Base-by-base conservation (phyloP, 2,329 filamentous ascomycete species). In the Zopfia rhizophila region DNA sequence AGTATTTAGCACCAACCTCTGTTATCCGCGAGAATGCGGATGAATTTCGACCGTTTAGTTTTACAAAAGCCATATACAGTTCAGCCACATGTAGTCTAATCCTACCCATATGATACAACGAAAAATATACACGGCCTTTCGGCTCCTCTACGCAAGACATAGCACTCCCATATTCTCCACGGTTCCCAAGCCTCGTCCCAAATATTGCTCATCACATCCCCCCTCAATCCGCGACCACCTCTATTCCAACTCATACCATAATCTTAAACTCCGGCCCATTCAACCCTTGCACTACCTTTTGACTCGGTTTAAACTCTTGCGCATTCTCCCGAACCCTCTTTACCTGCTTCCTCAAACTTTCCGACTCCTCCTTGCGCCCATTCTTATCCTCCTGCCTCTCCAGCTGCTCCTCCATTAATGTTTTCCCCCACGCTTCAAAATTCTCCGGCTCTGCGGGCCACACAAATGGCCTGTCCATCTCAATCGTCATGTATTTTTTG, bases 401-500 rank as follows among this genome's bases (percentile, higher is more conserved):
- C 25, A 77, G 59, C 32, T 60, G 48, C 57, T 76, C 72, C 42
- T 76, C 72, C 48, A n/a, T n/a, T n/a, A n/a, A n/a, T n/a, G 82
- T 72, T 46, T 80, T 72, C 19, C 61, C 58, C 65, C 66, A 66
- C 7, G 60, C 55, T 38, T 48, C 49, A 51, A 83, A 77, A 67
- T 88, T 81, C 55, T 78, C 72, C 4, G 90, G 89, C 56, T 78
- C 72, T 55, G 85, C 81, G 1, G 94, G 94, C 88, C 90, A 97
- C 45, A 89, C 85, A 76, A 99, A 99, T 4, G 92, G 90, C 77
- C 87, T 78, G 51, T 82, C 84, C 77, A 99, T 83, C 79, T 97
- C 90, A 31, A 95, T 90, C 29, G 89, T 96, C 94, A 99, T 99
- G 72, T 87, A 89, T 82, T 99, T 99, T 65, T 86, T 82, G 37